Base-by-base conservation (phyloP, 495 filamentous ascomycete genomes). In the Aspergillus haitiensis region DNA sequence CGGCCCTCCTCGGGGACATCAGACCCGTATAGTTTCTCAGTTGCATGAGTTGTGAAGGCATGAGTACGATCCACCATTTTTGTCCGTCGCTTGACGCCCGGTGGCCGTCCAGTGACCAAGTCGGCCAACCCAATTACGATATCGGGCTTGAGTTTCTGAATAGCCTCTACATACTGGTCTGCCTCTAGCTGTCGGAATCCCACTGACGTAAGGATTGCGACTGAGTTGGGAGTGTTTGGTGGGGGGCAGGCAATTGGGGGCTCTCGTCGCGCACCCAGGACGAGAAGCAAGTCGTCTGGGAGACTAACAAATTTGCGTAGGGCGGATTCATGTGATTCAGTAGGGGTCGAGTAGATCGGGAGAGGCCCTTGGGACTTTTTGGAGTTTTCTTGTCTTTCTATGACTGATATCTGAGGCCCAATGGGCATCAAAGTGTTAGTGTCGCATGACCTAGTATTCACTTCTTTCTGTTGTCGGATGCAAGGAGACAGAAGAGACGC, bases 31-130 rank as follows among this genome's bases (percentile, higher is more conserved):
- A 93, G 70, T 39, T 86, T 77, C 15, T 81, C 70, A 31, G 75
- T 70, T 7, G 73, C 74, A 60, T 80, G 73, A 4, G 65, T 78
- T 16, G 91, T 79, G 84, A 86, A 96, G 10, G 78, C 76, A 64
- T 90, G 86, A 0, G 91, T 95, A 51, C 94, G 77, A 63, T 95
- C 91, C 4, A 84, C 87, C 89, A 97, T 97, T 70, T 89, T 92
- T 8, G 82, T 82, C 16, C 83, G 81, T 36, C 92, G 77, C 63
- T 92, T 94, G 31, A 78, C 72, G 10, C 88, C 87, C 0, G 90
- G 84, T 2, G 64, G 56, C 27, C 78, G 69, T 0, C 82, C 78
- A 52, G 84, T 77, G 0, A 88, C 82, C 31, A 97, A 74, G 72
- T 98, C 94, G 13, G 86, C 86, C 52, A 96, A 73, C 1, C 85